phyloP scores from a whole-genome alignment of 2,329 filamentous ascomycete genomes.

The Leptographium lundbergii region DNA sequence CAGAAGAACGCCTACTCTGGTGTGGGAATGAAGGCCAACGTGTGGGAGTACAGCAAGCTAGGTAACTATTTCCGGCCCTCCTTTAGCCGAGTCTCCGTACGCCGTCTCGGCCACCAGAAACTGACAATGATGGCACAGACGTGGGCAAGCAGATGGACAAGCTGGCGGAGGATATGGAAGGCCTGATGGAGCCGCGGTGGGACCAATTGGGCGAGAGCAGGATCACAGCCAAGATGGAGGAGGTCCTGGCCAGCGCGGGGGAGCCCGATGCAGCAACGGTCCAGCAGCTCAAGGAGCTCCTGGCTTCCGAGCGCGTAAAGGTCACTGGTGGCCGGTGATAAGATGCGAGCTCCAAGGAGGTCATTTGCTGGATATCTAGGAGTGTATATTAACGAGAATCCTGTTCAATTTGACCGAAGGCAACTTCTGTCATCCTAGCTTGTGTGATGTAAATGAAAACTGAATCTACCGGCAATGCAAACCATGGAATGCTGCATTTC shows the following conservation, averaged over 20 bases:
- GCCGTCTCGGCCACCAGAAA: not conserved
- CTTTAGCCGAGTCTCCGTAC: not conserved
- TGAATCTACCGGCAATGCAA: not conserved
- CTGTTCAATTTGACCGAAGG: not conserved
- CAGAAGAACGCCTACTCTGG: constrained; percentile 88
- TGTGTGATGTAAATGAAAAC: not conserved
- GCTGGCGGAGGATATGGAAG: constrained; percentile 27
- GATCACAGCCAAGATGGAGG: constrained; percentile 39
- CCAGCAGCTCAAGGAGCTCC: constrained; percentile 34
- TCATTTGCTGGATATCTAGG: not conserved
- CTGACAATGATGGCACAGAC: constrained; percentile 21
- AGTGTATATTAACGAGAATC: not conserved
- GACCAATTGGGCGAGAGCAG: constrained; percentile 41
- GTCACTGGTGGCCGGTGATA: constrained; percentile 16
- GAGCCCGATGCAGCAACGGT: constrained; percentile 24
- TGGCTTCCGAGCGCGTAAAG: constrained; percentile 10
- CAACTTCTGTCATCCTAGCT: not conserved
- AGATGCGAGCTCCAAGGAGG: not conserved
- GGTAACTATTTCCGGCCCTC: constrained; percentile 32
- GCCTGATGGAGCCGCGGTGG: constrained; percentile 38
- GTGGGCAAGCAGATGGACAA: constrained; percentile 40
- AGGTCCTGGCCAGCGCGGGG: constrained; percentile 30
- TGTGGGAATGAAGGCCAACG: constrained; percentile 98
- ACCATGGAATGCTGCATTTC: not conserved
- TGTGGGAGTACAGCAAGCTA: constrained; percentile 74